phyloP scores from a whole-genome alignment of 2,329 filamentous ascomycete genomes.

The Fusarium mexicanum region DNA sequence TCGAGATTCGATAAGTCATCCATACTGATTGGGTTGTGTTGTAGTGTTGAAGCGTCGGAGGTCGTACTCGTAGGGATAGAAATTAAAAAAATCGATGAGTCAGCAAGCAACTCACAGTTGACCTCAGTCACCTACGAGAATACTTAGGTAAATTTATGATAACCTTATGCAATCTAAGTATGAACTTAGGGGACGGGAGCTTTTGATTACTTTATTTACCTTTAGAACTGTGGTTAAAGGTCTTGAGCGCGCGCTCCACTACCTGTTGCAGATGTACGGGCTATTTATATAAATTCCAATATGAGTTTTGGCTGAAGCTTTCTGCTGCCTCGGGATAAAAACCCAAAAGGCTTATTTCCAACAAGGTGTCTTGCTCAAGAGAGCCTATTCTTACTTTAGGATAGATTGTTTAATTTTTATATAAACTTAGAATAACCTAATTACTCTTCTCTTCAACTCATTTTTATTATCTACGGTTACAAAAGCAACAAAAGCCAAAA shows the following conservation, averaged over 20 bases:
- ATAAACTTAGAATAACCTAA: neutral
- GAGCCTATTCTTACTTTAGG: neutral
- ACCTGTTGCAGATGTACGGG: too few relatives aligned
- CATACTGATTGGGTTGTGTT: constrained; percentile 54
- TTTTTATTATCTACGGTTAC: too few relatives aligned
- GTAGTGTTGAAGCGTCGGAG: too few relatives aligned
- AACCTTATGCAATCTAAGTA: neutral
- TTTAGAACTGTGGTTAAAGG: neutral
- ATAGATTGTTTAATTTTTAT: neutral
- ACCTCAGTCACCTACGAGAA: neutral
- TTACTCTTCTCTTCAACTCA: neutral
- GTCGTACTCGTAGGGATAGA: too few relatives aligned
- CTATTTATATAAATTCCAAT: neutral
- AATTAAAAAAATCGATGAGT: neutral
- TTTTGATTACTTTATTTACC: neutral
- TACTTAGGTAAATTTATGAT: neutral
- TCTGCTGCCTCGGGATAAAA: neutral
- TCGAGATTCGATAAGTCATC: constrained; percentile 93
- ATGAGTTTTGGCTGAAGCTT: neutral
- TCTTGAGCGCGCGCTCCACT: neutral
- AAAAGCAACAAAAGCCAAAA: neutral
- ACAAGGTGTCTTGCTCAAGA: neutral
- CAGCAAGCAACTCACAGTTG: neutral
- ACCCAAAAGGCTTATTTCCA: too few relatives aligned
- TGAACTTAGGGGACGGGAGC: neutral